These are phyloP conservation scores for Daedalea quercina DNA, from an alignment of 768 basidiomycete genomes.

Conservation along the genomic window DNA sequence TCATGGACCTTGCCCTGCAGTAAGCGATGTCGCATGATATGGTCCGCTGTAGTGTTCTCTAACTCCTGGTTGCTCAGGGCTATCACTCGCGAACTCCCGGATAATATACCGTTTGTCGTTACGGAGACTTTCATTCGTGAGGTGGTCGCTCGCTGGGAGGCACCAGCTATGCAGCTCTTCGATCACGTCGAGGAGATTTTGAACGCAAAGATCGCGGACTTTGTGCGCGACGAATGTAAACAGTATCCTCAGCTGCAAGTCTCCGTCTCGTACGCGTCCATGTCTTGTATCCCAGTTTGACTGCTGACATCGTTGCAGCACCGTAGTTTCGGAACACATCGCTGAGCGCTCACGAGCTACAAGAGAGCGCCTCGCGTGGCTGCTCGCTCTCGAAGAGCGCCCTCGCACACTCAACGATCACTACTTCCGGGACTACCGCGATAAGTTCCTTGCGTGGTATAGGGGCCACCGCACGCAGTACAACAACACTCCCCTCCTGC, in stretches of 20 bases:
- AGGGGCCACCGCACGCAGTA: conserved; percentile 22
- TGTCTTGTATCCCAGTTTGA: background rate
- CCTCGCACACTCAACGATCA: conserved; percentile 20
- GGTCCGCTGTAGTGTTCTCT: background rate
- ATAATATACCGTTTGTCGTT: conserved; percentile 46
- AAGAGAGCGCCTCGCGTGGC: conserved; percentile 38
- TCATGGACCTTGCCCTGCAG: conserved; percentile 39
- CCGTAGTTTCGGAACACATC: conserved; percentile 45
- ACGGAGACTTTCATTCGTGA: conserved; percentile 15
- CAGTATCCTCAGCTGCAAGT: conserved; percentile 17
- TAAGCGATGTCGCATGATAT: conserved; percentile 31
- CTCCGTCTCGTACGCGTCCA: conserved; percentile 8
- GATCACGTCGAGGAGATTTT: conserved; percentile 12
- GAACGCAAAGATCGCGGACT: conserved; percentile 3
- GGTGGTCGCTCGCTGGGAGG: conserved; percentile 12
- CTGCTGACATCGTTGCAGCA: conserved; percentile 25
- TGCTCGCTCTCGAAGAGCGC: conserved; percentile 39
- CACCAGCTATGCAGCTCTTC: conserved; percentile 15
- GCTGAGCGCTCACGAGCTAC: conserved; percentile 34
- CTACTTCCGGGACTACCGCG: conserved; percentile 24
- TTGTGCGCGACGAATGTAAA: conserved; percentile 16
- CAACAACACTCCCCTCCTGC: background rate
- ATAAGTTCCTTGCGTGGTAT: conserved; percentile 46
- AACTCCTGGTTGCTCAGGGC: conserved; percentile 40
- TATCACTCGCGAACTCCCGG: conserved; percentile 62